Percentiles rank a stretch among this genome's conserved stretches.
phyloP scores from a whole-genome alignment of 2,329 filamentous ascomycete genomes.

The Aureobasidium sp. region DNA sequence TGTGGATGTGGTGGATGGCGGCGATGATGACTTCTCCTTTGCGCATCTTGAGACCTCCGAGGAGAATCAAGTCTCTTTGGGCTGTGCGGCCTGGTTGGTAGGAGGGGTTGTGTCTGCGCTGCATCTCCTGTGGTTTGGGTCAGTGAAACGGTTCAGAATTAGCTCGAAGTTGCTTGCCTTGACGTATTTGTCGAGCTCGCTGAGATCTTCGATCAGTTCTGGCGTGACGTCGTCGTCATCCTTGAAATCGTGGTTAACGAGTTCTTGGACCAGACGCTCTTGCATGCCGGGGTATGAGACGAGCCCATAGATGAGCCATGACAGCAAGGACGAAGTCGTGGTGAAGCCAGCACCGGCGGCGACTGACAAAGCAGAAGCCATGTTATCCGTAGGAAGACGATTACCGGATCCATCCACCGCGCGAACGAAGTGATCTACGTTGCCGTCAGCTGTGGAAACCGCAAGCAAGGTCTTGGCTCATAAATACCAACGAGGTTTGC shows the following conservation, averaged over 20 bases:
- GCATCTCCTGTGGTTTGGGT: slow-evolving; percentile 34
- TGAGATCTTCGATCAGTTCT: too few relatives aligned
- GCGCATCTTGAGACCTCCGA: slow-evolving; percentile 52
- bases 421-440: slow-evolving; percentile 45
- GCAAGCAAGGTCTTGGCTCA: too few relatives aligned
- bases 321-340: slow-evolving; percentile 52
- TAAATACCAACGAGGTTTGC: too few relatives aligned
- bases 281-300: slow-evolving; percentile 50
- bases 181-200: slow-evolving; percentile 44
- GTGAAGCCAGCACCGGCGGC: slow-evolving; percentile 54
- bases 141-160: too few relatives aligned
- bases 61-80: slow-evolving; percentile 49
- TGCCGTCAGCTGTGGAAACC: slow-evolving; percentile 22
- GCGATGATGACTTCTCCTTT: slow-evolving; percentile 48
- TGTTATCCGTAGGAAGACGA: too few relatives aligned
- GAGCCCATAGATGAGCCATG: slow-evolving; percentile 51
- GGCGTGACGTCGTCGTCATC: slow-evolving; percentile 24
- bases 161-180: slow-evolving; percentile 34
- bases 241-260: slow-evolving; percentile 37
- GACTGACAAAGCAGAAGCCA: slow-evolving; percentile 40
- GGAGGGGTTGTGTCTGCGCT: slow-evolving; percentile 53
- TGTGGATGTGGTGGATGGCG: slow-evolving; percentile 40
- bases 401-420: slow-evolving; percentile 37
- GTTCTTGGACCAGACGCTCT: slow-evolving; percentile 51
- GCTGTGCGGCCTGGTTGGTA: slow-evolving; percentile 55